Conservation (phyloP, 768 basidiomycete genomes). For the Cystofilobasidium bisporidii region DNA sequence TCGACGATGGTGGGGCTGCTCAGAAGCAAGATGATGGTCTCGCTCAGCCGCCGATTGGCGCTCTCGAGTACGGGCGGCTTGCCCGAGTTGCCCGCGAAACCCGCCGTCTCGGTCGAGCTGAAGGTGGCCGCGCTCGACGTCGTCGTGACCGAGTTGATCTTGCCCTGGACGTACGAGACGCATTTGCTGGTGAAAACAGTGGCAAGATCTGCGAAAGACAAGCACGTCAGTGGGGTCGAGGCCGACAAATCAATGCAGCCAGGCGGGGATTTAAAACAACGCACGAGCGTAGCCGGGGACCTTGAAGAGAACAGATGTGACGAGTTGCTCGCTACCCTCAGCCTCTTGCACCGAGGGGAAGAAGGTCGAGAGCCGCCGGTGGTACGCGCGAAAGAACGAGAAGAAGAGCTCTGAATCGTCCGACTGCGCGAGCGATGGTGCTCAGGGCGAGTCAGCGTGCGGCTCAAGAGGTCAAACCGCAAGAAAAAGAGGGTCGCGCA, state of each 20-base stretch:
- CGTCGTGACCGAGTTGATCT: slow-evolving; percentile 44
- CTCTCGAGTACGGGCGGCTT: slow-evolving; percentile 45
- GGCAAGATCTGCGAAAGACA: slow-evolving; percentile 35
- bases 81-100: slow-evolving; percentile 39
- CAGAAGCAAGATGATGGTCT: slow-evolving; percentile 41
- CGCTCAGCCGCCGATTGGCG: slow-evolving; percentile 43
- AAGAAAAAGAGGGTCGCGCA: background rate
- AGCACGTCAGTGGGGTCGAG: background rate
- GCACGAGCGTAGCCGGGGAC: slow-evolving; percentile 43
- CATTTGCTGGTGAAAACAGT: slow-evolving; percentile 43
- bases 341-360: slow-evolving; percentile 28
- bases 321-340: background rate
- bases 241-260: background rate
- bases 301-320: slow-evolving; percentile 33
- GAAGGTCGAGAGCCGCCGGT: slow-evolving; percentile 42
- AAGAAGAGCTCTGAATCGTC: slow-evolving; percentile 46
- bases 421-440: slow-evolving; percentile 31
- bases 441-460: too few species aligned
- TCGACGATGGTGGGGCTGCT: slow-evolving; percentile 36
- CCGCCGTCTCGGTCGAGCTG: slow-evolving; percentile 43
- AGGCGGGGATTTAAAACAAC: background rate
- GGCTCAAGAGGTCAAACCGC: too few species aligned
- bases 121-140: slow-evolving; percentile 37
- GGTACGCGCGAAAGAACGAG: slow-evolving; percentile 45
- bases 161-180: slow-evolving; percentile 44